phyloP scores from a whole-genome alignment of 441 rosid genomes.

The Arabidopsis hybrid region DNA sequence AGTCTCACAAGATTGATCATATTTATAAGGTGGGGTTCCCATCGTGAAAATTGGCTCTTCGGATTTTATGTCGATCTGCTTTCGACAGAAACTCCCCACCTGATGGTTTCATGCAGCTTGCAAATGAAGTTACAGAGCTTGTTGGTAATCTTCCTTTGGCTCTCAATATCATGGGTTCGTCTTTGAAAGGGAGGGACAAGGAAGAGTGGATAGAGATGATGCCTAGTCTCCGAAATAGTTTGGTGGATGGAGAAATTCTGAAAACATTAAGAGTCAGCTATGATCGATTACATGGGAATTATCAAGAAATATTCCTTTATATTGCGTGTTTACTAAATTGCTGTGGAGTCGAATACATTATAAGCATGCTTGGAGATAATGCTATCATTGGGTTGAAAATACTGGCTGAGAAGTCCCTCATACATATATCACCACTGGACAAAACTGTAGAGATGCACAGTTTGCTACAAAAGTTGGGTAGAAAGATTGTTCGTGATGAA shows the following conservation, averaged over 20 bases:
- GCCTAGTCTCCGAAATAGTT: not conserved
- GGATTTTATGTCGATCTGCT: not conserved
- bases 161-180: not conserved
- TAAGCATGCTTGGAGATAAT: not conserved
- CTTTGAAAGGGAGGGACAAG: not conserved
- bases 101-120: no score
- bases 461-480: no score
- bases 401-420: no score
- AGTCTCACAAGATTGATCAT: slow-evolving; percentile 2
- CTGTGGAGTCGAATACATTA: not conserved
- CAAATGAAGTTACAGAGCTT: not conserved
- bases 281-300: not conserved
- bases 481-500: no score
- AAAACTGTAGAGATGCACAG: no score
- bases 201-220: not conserved
- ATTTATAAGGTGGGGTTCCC: not conserved
- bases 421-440: not conserved
- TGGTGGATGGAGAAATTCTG: not conserved
- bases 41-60: not conserved
- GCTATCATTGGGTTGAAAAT: no score
- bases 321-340: not conserved
- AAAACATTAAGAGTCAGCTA: not conserved
- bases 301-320: not conserved
- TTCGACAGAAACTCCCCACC: no score
- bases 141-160: not conserved